Evolutionary conservation across 1,139 yeast species (phyloP).

Genomic region (Kurtzmaniella natalensis): DNA sequence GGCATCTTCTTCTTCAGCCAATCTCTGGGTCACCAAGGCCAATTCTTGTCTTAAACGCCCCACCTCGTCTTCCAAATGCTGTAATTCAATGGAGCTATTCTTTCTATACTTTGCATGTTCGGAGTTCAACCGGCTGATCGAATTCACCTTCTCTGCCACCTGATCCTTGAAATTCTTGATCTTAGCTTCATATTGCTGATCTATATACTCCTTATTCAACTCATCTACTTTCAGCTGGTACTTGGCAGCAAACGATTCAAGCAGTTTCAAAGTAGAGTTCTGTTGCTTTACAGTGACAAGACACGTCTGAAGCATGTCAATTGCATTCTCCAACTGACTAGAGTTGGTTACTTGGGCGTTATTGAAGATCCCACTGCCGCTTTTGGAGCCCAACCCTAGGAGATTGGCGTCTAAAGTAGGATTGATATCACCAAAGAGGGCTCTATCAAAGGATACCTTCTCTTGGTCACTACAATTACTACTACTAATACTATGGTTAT

Average conservation of each 20-base stretch:
- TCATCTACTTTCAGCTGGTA: constrained; percentile 26
- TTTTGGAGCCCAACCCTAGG: constrained; percentile 50
- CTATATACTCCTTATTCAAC: constrained; percentile 24
- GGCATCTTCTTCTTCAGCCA: constrained; percentile 6
- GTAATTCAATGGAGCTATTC: constrained; percentile 15
- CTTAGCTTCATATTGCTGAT: constrained; percentile 19
- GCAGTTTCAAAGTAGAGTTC: constrained; percentile 25
- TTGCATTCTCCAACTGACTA: constrained; percentile 42
- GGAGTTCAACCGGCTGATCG: constrained; percentile 15
- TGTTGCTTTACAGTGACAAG: constrained; percentile 36
- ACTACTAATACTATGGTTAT: constrained; percentile 2
- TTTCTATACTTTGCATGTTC: constrained; percentile 18
- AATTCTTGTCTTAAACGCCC: constrained; percentile 15
- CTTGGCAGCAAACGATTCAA: constrained; percentile 27
- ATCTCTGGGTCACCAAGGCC: constrained; percentile 11
- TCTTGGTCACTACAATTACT: constrained; percentile 10
- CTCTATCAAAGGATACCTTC: constrained; percentile 54
- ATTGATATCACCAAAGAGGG: constrained; percentile 75
- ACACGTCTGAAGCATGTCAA: constrained; percentile 24
- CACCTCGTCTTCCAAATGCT: constrained; percentile 17
- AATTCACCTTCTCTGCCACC: constrained; percentile 19
- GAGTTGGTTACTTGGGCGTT: constrained; percentile 58
- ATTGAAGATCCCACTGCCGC: constrained; percentile 58
- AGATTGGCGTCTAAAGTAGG: constrained; percentile 58
- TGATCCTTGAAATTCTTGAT: constrained; percentile 12